These are phyloP conservation scores for Byssoonygena ceratinophila DNA, from an alignment of 2,329 filamentous ascomycete genomes.

Conservation along the genomic window DNA sequence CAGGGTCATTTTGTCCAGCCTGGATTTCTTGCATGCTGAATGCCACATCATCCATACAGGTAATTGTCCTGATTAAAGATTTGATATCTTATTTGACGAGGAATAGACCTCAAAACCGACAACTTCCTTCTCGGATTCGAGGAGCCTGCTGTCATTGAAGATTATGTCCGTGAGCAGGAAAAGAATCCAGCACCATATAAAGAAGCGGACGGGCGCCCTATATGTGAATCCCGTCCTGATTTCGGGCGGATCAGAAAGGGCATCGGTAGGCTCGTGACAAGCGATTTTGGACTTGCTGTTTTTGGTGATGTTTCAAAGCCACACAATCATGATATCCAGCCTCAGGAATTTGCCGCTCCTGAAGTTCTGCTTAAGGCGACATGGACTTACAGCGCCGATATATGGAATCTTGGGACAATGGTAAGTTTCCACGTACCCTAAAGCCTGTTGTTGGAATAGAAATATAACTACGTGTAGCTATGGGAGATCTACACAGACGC, in stretches of 20 bases:
- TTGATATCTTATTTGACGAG: neutral
- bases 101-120: constrained; percentile 33
- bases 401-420: constrained; percentile 12
- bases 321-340: constrained; percentile 18
- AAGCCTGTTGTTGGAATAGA: constrained; percentile 1
- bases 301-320: constrained; percentile 3
- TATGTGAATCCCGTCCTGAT: constrained; percentile 8
- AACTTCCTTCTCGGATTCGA: constrained; percentile 32
- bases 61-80: constrained; percentile 18
- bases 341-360: constrained; percentile 3
- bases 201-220: neutral
- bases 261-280: neutral
- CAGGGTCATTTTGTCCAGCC: constrained; percentile 29
- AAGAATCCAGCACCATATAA: neutral
- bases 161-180: neutral
- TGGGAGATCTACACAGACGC: constrained; percentile 15
- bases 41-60: constrained; percentile 37
- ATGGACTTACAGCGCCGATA: constrained; percentile 7
- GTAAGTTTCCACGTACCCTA: neutral
- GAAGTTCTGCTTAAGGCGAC: constrained; percentile 6
- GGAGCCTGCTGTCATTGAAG: constrained; percentile 19
- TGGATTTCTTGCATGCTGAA: constrained; percentile 37
- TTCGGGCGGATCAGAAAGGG: constrained; percentile 2
- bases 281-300: constrained; percentile 5
- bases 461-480: constrained; percentile 13